Conservation (phyloP, 257 asterid genomes). For the Lithospermum erythrorhizon region DNA sequence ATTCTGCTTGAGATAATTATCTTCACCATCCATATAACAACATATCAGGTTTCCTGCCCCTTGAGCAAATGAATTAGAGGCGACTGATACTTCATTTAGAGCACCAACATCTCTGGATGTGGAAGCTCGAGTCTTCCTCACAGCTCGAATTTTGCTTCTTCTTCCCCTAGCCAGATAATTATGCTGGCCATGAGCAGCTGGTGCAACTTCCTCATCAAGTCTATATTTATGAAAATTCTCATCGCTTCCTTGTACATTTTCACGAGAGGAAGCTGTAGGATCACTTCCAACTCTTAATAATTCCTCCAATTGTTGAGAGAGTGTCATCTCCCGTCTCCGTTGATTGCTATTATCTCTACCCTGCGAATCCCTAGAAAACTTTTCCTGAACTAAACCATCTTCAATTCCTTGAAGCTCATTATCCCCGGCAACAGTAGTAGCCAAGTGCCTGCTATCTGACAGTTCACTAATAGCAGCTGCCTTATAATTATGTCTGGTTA, state of each 20-base stretch:
- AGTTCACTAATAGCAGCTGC: slow-evolving; percentile 23
- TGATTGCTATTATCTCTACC: slow-evolving; percentile 25
- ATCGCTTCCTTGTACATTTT: slow-evolving; percentile 25
- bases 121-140: slow-evolving; percentile 55
- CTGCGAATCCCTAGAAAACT: slow-evolving; percentile 33
- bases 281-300: slow-evolving; percentile 38
- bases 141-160: slow-evolving; percentile 64
- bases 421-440: slow-evolving; percentile 20
- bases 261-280: slow-evolving; percentile 43
- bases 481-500: slow-evolving; percentile 23
- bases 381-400: slow-evolving; percentile 16
- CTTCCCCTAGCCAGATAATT: slow-evolving; percentile 37
- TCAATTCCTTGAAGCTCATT: slow-evolving; percentile 21
- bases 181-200: slow-evolving; percentile 21
- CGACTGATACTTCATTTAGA: slow-evolving; percentile 73
- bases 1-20: slow-evolving; percentile 31
- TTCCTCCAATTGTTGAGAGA: slow-evolving; percentile 49
- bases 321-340: slow-evolving; percentile 28
- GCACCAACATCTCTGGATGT: slow-evolving; percentile 36
- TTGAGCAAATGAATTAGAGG: slow-evolving; percentile 66
- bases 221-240: slow-evolving; percentile 16
- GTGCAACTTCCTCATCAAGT: slow-evolving; percentile 26
- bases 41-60: slow-evolving; percentile 28
- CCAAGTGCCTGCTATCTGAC: slow-evolving; percentile 30
- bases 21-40: slow-evolving; percentile 29